Conservation (phyloP, 805 yeast genomes). For the Blastobotrys parvus region DNA sequence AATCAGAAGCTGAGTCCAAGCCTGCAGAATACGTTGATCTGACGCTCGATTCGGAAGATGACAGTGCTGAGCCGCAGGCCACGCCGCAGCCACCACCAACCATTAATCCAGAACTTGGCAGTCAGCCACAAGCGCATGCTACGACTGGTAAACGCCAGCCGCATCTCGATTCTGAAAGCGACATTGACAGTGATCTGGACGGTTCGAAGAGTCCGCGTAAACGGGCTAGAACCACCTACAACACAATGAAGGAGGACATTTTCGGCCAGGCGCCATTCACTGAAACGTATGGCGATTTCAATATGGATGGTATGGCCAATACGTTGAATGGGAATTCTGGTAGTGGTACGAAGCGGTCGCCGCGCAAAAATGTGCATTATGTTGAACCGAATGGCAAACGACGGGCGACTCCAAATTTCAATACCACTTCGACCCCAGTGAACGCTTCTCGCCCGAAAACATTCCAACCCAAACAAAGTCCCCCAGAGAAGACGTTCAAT, state of each 20-base stretch:
- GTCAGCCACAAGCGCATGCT: no score
- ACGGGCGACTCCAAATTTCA: neutral
- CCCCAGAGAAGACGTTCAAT: constrained; percentile 6
- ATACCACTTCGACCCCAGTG: constrained; percentile 9
- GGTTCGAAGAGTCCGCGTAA: neutral
- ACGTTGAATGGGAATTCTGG: no score
- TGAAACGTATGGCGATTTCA: constrained; percentile 23
- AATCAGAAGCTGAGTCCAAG: neutral
- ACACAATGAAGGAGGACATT: constrained; percentile 8
- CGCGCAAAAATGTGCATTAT: neutral
- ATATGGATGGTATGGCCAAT: constrained; percentile 18
- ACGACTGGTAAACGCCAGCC: no score
- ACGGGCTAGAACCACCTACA: neutral
- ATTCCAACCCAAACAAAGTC: constrained; percentile 1
- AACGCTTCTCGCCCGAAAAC: constrained; percentile 6
- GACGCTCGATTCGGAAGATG: constrained; percentile 1
- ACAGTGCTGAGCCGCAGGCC: neutral
- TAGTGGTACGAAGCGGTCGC: neutral
- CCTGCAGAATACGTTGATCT: constrained; percentile 1
- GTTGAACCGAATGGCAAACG: neutral
- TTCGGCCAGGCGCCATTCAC: constrained; percentile 22
- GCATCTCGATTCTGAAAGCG: neutral
- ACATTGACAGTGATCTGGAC: neutral
- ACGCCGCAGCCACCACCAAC: neutral
- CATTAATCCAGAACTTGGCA: no score